Evolutionary conservation across 2,329 filamentous ascomycete species (phyloP).

Genomic region (Fusarium chaquense): DNA sequence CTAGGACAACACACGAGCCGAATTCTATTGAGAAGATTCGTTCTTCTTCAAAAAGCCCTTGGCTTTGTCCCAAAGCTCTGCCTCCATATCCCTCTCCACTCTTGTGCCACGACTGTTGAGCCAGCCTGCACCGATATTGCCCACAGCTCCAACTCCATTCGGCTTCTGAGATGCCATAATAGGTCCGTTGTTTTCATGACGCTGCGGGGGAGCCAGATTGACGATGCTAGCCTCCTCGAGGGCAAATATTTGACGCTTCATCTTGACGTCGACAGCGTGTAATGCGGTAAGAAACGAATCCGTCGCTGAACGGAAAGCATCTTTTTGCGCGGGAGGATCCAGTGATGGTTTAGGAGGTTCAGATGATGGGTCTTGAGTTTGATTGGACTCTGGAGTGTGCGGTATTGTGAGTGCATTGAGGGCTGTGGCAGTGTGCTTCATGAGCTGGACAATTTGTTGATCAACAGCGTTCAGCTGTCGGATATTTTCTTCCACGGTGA

Average conservation of each 20-base stretch:
- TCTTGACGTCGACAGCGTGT: constrained; percentile 78
- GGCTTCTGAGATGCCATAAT: constrained; percentile 63
- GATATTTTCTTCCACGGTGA: constrained; percentile 82
- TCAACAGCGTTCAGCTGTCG: constrained; percentile 84
- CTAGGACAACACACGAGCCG: neutral
- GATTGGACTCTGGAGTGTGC: constrained; percentile 21
- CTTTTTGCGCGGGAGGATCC: constrained; percentile 64
- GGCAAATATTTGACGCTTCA: constrained; percentile 76
- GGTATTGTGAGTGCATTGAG: constrained; percentile 59
- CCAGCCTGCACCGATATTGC: constrained; percentile 84
- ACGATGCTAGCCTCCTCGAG: constrained; percentile 86
- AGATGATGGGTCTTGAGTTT: constrained; percentile 21
- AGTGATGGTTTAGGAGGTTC: constrained; percentile 46
- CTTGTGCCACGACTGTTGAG: constrained; percentile 87
- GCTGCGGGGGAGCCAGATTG: constrained; percentile 56
- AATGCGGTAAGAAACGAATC: constrained; percentile 78
- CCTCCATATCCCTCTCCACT: constrained; percentile 85
- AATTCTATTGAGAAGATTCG: neutral
- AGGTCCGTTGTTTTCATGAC: constrained; percentile 50
- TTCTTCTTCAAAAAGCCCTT: constrained; percentile 54
- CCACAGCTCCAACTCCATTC: constrained; percentile 67
- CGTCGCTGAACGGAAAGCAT: constrained; percentile 69
- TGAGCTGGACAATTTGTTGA: constrained; percentile 61
- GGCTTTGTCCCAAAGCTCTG: constrained; percentile 75
- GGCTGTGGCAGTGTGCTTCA: constrained; percentile 60